Base-by-base conservation (phyloP, 2,329 filamentous ascomycete genomes). In the Diaporthe helianthi region DNA sequence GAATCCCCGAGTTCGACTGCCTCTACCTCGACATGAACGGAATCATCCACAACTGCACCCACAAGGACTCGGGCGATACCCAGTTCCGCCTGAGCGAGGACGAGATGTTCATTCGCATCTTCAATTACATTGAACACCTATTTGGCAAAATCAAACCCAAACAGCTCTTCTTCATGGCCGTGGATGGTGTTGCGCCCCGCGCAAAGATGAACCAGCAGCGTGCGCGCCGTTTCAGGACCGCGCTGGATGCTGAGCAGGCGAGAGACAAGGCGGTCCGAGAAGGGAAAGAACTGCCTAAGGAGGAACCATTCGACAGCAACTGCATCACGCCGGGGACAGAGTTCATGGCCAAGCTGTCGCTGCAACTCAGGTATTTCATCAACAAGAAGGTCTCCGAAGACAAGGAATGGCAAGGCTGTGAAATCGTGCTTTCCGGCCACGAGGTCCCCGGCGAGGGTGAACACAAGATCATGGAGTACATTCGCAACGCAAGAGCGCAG, bases 381-480 rank as follows among this genome's bases (percentile, higher is more conserved):
- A 97, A 93, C 84, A 99, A 99, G 83, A 99, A 99, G 82, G 91
- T 99, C 13, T 96, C 94, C 2, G 95, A 99, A 80, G 96, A 99
- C 79, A 89, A 91, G 58, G 96, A 99, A 76, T 99, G 96, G 96
- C 96, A 99, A 82, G 93, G 93, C 71, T 96, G 97, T 73, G 94
- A 98, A 78, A 91, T 99, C 75, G 94, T 99, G 65, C 87, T 99
- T 70, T 99, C 96, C 7, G 96, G 97, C 67, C 97, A 99, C 78
- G 97, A 99, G 80, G 95, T 98, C 31, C 96, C 96, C 8, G 96
- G 96, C 75, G 97, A 99, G 82, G 96, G 96, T 76, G 96, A 99
- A 81, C 96, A 99, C 85, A 99, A 99, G 84, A 97, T 99, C 81
- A 99, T 99, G 96, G 97, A 99, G 81, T 99, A 99, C 81, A 99